Evolutionary conservation across 1,284 basidiomycete genomes (phyloP).

Genomic region (Ustilago xerochloae): DNA sequence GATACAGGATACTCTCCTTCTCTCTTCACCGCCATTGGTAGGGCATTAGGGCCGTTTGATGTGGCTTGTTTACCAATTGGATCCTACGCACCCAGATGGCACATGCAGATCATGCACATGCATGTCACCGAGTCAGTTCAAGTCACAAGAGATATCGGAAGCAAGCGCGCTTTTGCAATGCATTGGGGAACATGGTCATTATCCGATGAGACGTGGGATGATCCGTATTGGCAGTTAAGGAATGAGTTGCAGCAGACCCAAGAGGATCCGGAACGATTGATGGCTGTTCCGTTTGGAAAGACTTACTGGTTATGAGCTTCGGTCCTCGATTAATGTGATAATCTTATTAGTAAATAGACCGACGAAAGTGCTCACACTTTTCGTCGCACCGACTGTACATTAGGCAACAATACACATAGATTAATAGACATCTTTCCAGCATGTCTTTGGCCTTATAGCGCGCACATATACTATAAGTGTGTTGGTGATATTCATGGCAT

Average conservation of each 20-base stretch:
- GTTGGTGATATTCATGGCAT: background rate
- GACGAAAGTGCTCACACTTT: background rate
- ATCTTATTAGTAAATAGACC: too few relatives aligned
- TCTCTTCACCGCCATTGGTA: conserved; percentile 69
- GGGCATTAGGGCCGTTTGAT: conserved; percentile 70
- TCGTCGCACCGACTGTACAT: background rate
- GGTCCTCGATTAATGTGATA: background rate
- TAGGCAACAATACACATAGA: background rate
- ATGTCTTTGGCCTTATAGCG: too few relatives aligned
- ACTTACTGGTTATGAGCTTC: conserved; percentile 33
- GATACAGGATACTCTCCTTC: conserved; percentile 69
- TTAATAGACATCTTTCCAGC: too few relatives aligned
- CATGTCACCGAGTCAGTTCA: conserved; percentile 51
- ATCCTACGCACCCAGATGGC: conserved; percentile 63
- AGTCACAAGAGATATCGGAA: conserved; percentile 57
- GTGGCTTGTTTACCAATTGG: conserved; percentile 71
- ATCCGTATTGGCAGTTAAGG: conserved; percentile 46
- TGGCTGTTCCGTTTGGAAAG: conserved; percentile 53
- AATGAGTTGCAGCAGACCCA: conserved; percentile 28
- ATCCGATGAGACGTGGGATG: conserved; percentile 66
- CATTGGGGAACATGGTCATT: conserved; percentile 72
- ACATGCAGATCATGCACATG: conserved; percentile 60
- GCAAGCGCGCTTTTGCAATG: conserved; percentile 65
- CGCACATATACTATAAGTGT: too few relatives aligned
- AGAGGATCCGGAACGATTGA: conserved; percentile 21